A percentile compares a stretch with the other conserved stretches of the same genome.
phyloP scores from a whole-genome alignment of 2,329 filamentous ascomycete species.

The Dactylellina drechsleri region DNA sequence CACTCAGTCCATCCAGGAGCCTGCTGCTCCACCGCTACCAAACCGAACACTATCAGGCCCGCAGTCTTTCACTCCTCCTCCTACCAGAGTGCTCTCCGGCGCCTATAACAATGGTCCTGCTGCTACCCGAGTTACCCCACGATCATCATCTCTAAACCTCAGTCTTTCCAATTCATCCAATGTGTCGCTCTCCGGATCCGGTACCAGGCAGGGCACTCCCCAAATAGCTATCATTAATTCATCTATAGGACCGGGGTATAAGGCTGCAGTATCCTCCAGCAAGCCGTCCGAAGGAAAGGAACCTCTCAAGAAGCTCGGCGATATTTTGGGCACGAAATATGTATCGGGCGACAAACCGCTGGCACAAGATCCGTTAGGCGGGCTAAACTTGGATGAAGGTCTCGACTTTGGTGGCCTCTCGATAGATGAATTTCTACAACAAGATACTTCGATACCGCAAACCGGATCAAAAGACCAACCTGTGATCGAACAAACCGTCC shows the following conservation, averaged over 20 bases:
- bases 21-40: conserved; percentile 48
- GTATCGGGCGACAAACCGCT: conserved; percentile 17
- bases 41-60: conserved; percentile 35
- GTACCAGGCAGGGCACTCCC: conserved; percentile 62
- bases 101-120: conserved; percentile 30
- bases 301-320: conserved; percentile 41
- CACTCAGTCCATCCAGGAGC: conserved; percentile 53
- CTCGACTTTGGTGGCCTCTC: conserved; percentile 83
- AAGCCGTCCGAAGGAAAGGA: conserved; percentile 50
- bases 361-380: conserved; percentile 21
- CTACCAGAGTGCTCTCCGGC: conserved; percentile 46
- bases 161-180: conserved; percentile 78
- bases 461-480: conserved; percentile 32
- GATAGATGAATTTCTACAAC: conserved; percentile 73
- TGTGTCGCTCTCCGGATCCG: conserved; percentile 75
- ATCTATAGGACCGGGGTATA: conserved; percentile 26
- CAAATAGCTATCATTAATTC: conserved; percentile 12
- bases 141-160: conserved; percentile 82
- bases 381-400: conserved; percentile 67
- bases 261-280: conserved; percentile 27
- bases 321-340: conserved; percentile 33
- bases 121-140: conserved; percentile 67
- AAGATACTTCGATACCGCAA: conserved; percentile 45
- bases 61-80: conserved; percentile 22
- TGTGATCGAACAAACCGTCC: conserved; percentile 70